These are phyloP conservation scores for Thielaviopsis punctulata DNA, from an alignment of 2,329 filamentous ascomycete species.

Conservation along the genomic window DNA sequence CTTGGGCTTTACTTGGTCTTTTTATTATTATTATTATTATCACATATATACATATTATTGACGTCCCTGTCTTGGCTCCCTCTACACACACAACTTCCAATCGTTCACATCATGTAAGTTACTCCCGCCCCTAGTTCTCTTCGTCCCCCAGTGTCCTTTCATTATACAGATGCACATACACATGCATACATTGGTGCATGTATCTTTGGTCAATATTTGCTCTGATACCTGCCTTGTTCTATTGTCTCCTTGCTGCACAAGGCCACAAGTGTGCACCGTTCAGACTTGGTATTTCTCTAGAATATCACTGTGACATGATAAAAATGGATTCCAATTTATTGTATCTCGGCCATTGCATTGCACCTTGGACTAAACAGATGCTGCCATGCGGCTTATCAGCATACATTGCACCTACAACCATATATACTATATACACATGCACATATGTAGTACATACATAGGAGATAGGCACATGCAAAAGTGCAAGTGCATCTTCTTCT, in stretches of 20 bases:
- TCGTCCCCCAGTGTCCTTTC: not conserved
- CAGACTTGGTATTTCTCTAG: not conserved
- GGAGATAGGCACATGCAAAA: not conserved
- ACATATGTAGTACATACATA: too few relatives aligned
- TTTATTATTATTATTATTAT: too few relatives aligned
- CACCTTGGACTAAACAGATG: not conserved
- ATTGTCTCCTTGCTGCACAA: not conserved
- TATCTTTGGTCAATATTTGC: not conserved
- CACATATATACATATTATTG: too few relatives aligned
- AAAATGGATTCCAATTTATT: not conserved
- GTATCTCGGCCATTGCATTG: not conserved
- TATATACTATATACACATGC: too few relatives aligned
- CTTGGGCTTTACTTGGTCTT: too few relatives aligned
- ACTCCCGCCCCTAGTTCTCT: not conserved
- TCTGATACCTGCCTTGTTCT: not conserved
- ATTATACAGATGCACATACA: not conserved
- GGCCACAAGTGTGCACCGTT: not conserved
- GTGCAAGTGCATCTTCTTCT: not conserved
- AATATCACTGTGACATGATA: too few relatives aligned
- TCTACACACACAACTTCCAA: too few relatives aligned
- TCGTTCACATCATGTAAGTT: not conserved
- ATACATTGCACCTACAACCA: too few relatives aligned
- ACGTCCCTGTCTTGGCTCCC: too few relatives aligned
- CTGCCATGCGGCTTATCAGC: too few relatives aligned
- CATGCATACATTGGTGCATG: not conserved